phyloP scores from a whole-genome alignment of 148 eudicot species.

The Limonium bicolor region DNA sequence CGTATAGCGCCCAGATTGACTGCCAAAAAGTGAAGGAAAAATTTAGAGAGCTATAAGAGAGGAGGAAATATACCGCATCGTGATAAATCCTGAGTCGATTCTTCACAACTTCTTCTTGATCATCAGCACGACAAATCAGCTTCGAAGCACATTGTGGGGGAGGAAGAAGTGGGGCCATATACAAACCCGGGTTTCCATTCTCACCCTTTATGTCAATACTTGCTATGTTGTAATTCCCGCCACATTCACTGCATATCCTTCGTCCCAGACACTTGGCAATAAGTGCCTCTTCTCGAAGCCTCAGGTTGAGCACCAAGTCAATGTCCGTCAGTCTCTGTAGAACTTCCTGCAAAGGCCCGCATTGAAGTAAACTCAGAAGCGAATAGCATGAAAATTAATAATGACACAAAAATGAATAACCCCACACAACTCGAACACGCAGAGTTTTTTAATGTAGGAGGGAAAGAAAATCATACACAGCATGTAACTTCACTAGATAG shows the following conservation, averaged over 20 bases:
- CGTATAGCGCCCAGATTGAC: too few relatives aligned
- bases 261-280: constrained; percentile 90
- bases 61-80: constrained; percentile 43
- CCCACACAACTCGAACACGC: too few relatives aligned
- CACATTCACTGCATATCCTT: constrained; percentile 88
- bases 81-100: constrained; percentile 67
- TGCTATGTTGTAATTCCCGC: constrained; percentile 79
- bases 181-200: constrained; percentile 43
- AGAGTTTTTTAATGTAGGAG: too few relatives aligned
- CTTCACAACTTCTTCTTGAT: constrained; percentile 71
- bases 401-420: too few relatives aligned
- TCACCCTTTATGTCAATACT: constrained; percentile 71
- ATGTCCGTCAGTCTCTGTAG: constrained; percentile 73
- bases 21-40: background rate
- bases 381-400: background rate
- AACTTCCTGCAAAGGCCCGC: constrained; percentile 40
- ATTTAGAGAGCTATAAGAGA: background rate
- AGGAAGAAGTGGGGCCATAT: constrained; percentile 91
- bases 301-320: constrained; percentile 78
- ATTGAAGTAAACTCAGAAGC: too few relatives aligned
- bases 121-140: constrained; percentile 73
- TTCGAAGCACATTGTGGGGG: constrained; percentile 65
- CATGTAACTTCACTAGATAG: too few relatives aligned
- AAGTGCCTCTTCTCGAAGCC: constrained; percentile 77
- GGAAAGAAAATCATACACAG: too few relatives aligned